phyloP scores from a whole-genome alignment of 192 early-diverging fungal genomes.

The Endogone sp. region DNA sequence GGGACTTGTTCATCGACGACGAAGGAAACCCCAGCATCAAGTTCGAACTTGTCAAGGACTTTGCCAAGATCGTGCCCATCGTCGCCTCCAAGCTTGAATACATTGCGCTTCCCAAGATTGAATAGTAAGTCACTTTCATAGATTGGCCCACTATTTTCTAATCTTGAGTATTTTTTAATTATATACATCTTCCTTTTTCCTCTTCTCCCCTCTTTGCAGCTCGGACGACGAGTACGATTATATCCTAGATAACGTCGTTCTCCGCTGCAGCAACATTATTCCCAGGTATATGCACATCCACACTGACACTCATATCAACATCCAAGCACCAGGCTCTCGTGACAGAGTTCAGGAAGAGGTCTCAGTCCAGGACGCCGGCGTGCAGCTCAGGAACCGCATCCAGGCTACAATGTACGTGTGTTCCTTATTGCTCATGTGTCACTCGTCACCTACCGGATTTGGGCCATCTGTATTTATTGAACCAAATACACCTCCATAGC shows the following conservation, averaged over 20 bases:
- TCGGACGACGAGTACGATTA: slow-evolving; percentile 28
- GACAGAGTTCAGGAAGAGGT: slow-evolving; percentile 16
- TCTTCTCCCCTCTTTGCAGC: slow-evolving; percentile 3
- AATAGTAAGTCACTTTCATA: slow-evolving; percentile 19
- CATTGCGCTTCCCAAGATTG: slow-evolving; percentile 45
- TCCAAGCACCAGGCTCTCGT: slow-evolving; percentile 13
- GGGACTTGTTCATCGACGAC: slow-evolving; percentile 47
- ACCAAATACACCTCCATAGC: slow-evolving; percentile 8
- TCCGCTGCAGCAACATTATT: slow-evolving; percentile 26
- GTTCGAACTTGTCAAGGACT: slow-evolving; percentile 44
- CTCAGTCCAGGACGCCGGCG: slow-evolving; percentile 9
- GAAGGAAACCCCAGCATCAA: slow-evolving; percentile 44
- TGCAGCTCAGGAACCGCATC: neutral
- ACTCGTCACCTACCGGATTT: neutral
- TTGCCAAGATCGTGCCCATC: slow-evolving; percentile 34
- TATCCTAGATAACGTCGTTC: slow-evolving; percentile 34
- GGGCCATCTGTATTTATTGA: neutral
- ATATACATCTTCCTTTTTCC: neutral
- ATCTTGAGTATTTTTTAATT: neutral
- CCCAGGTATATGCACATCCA: slow-evolving; percentile 23
- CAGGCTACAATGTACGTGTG: neutral
- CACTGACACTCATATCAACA: slow-evolving; percentile 24
- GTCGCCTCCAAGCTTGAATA: slow-evolving; percentile 42
- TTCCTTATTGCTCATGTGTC: neutral
- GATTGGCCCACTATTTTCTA: neutral